phyloP scores from a whole-genome alignment of 2,329 filamentous ascomycete species.

The Xylaria sp. region DNA sequence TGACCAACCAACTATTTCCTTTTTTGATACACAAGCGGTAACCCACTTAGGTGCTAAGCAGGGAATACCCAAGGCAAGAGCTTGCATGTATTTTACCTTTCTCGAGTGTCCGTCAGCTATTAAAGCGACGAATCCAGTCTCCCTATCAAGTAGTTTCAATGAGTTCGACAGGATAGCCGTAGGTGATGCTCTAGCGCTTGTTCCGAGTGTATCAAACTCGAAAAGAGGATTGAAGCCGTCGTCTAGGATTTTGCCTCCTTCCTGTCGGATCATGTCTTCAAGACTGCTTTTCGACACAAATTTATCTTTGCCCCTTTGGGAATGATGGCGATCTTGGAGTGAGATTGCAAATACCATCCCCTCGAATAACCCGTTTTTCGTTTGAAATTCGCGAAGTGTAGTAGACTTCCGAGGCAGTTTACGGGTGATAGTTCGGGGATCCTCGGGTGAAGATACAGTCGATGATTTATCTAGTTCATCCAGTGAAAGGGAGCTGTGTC shows the following conservation, averaged over 20 bases:
- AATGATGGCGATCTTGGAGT: constrained; percentile 63
- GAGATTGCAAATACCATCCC: constrained; percentile 91
- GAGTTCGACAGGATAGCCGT: constrained; percentile 39
- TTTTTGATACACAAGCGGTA: constrained; percentile 72
- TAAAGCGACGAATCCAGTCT: constrained; percentile 81
- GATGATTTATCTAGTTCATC: constrained; percentile 60
- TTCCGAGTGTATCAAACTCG: constrained; percentile 54
- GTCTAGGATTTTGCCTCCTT: constrained; percentile 77
- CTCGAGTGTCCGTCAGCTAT: constrained; percentile 88
- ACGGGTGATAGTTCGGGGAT: constrained; percentile 27
- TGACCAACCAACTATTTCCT: constrained; percentile 75
- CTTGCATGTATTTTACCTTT: constrained; percentile 93
- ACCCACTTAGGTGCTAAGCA: constrained; percentile 88
- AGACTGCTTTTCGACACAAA: constrained; percentile 56
- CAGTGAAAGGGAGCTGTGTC: constrained; percentile 56
- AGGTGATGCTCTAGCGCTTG: constrained; percentile 44
- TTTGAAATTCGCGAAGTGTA: constrained; percentile 34
- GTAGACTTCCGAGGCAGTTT: constrained; percentile 40
- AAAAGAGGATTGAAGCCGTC: constrained; percentile 87
- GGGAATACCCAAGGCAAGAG: constrained; percentile 86
- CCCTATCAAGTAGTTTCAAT: constrained; percentile 64
- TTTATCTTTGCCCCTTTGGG: constrained; percentile 65
- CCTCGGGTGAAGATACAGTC: constrained; percentile 47
- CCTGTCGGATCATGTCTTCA: constrained; percentile 70
- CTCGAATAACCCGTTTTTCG: constrained; percentile 65